phyloP scores from a whole-genome alignment of 2,329 filamentous ascomycete species.

The Chaetomium globosum region DNA sequence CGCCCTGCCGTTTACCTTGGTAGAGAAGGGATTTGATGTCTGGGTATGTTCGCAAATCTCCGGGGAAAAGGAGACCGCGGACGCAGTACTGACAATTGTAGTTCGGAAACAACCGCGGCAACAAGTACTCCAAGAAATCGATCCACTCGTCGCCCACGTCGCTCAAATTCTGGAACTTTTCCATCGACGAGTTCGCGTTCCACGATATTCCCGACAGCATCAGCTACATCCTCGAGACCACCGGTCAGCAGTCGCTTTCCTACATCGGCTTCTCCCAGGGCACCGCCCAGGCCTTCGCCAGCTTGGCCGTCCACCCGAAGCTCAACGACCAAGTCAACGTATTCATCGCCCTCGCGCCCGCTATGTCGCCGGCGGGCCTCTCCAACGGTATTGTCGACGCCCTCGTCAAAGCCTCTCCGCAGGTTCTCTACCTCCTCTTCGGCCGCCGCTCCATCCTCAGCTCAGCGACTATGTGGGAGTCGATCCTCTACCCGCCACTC shows the following conservation, averaged over 20 bases:
- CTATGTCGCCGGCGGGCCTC: constrained; percentile 92
- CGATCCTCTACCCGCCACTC: constrained; percentile 89
- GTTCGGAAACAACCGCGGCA: constrained; percentile 96
- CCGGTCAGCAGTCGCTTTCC: constrained; percentile 78
- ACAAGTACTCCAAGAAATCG: constrained; percentile 98
- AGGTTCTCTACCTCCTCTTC: constrained; percentile 90
- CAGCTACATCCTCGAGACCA: constrained; percentile 83
- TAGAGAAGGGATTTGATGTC: constrained; percentile 91
- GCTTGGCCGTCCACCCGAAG: constrained; percentile 85
- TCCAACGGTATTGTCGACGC: constrained; percentile 90
- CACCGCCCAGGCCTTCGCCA: constrained; percentile 93
- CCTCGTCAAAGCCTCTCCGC: constrained; percentile 88
- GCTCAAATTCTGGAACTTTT: constrained; percentile 91
- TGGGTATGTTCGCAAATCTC: constrained; percentile 63
- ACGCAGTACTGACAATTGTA: constrained; percentile 40
- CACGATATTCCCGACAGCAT: constrained; percentile 97
- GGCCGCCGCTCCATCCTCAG: constrained; percentile 88
- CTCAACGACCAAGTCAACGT: constrained; percentile 93
- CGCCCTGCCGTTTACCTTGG: constrained; percentile 83
- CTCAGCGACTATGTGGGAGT: constrained; percentile 96
- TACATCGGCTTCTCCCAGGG: constrained; percentile 98
- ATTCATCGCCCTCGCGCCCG: constrained; percentile 92
- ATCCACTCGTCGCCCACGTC: constrained; percentile 74
- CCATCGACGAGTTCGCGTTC: constrained; percentile 97
- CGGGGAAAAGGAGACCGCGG: neutral